Evolutionary conservation across 2,329 filamentous ascomycete species (phyloP).

Genomic region (Amphichorda felina): DNA sequence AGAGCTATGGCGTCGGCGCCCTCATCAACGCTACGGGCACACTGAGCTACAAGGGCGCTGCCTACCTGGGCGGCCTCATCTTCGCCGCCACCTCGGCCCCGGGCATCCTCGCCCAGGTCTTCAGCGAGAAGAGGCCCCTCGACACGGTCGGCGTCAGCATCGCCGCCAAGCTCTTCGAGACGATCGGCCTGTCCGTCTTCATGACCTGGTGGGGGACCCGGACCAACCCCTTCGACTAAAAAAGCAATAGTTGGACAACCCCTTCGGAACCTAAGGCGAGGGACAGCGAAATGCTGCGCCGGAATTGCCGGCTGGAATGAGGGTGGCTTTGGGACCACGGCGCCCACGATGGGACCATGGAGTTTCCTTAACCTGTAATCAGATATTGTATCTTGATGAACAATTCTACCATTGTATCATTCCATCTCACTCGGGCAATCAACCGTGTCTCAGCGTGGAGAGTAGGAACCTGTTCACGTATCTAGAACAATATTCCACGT

Average conservation of each 20-base stretch:
- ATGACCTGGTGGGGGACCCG: constrained; percentile 96
- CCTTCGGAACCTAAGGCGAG: too few species aligned
- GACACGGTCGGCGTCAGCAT: constrained; percentile 83
- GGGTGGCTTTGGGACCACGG: too few species aligned
- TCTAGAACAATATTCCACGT: background rate
- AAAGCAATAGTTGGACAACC: background rate
- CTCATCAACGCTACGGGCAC: constrained; percentile 92
- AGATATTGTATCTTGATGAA: background rate
- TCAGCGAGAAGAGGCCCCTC: constrained; percentile 83
- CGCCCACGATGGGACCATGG: background rate
- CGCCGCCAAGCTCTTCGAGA: constrained; percentile 80
- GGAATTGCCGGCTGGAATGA: too few species aligned
- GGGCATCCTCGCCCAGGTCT: constrained; percentile 73
- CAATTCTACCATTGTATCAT: background rate
- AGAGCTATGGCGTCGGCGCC: constrained; percentile 82
- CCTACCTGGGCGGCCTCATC: constrained; percentile 82
- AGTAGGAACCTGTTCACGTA: too few species aligned
- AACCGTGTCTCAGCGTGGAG: background rate
- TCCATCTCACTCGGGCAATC: background rate
- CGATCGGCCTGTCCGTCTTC: constrained; percentile 81
- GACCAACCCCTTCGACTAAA: constrained; percentile 81
- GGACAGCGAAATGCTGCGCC: too few species aligned
- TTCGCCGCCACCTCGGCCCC: constrained; percentile 87
- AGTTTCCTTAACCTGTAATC: background rate
- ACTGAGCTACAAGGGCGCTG: constrained; percentile 91